phyloP scores from a whole-genome alignment of 2,329 filamentous ascomycete species.

The Zasmidium angulare region DNA sequence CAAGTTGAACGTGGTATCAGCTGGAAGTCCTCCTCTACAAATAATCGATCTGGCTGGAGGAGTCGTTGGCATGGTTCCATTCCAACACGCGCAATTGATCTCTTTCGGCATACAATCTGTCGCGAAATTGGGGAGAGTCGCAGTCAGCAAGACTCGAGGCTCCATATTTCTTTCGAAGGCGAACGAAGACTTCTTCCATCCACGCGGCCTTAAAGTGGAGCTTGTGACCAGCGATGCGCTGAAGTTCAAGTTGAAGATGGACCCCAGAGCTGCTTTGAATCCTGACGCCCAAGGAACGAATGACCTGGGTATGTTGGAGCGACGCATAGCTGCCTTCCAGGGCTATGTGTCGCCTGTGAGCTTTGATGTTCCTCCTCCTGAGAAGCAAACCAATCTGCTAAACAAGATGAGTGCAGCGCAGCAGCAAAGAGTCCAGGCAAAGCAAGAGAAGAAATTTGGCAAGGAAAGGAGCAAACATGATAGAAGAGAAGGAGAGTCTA shows the following conservation, averaged over 20 bases:
- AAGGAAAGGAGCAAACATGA: background rate
- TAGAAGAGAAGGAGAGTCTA: background rate
- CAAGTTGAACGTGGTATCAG: slow-evolving; percentile 26
- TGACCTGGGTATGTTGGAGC: background rate
- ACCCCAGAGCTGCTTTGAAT: background rate
- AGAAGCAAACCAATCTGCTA: background rate
- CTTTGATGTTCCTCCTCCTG: slow-evolving; percentile 7
- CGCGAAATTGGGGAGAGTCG: slow-evolving; percentile 14
- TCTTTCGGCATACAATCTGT: slow-evolving; percentile 19
- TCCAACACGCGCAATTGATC: slow-evolving; percentile 21
- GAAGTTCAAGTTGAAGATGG: background rate
- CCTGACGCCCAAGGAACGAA: background rate
- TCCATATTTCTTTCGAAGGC: slow-evolving; percentile 12
- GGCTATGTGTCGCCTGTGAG: background rate
- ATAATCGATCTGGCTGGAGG: slow-evolving; percentile 22
- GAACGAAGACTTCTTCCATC: slow-evolving; percentile 20
- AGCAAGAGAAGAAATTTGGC: slow-evolving; percentile 6
- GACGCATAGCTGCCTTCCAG: background rate
- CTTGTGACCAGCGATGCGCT: slow-evolving; percentile 6
- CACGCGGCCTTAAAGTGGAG: slow-evolving; percentile 10
- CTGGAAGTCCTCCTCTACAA: slow-evolving; percentile 28
- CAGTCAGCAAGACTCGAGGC: slow-evolving; percentile 5
- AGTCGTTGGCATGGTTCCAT: slow-evolving; percentile 19
- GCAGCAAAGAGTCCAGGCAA: background rate
- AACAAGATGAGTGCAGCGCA: slow-evolving; percentile 2